Percentiles rank a stretch among this genome's conserved stretches.
Evolutionary conservation across 768 basidiomycete genomes (phyloP).

Genomic region (Suillus brevipes): DNA sequence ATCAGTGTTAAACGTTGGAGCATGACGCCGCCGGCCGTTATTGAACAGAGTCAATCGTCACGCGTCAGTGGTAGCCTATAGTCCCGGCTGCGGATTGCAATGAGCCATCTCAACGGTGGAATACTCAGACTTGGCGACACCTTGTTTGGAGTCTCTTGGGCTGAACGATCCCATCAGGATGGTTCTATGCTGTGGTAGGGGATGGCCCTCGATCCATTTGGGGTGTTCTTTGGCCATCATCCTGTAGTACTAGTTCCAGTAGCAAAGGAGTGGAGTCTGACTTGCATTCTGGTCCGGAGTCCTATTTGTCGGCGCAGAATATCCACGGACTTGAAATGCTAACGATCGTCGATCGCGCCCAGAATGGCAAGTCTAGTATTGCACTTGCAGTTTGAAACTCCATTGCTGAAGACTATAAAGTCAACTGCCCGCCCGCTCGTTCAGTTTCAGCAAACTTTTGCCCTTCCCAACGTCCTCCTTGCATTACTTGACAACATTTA

Average conservation of each 20-base stretch:
- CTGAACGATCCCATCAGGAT: not conserved
- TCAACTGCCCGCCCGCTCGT: not conserved
- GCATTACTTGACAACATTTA: not conserved
- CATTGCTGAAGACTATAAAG: not conserved
- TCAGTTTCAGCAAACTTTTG: not conserved
- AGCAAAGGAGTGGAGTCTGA: not conserved
- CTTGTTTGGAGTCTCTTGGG: not conserved
- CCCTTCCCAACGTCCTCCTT: not conserved
- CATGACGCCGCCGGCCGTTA: not conserved
- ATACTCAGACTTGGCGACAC: not conserved
- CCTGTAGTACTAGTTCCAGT: not conserved
- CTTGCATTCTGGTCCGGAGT: not conserved
- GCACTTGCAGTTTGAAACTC: not conserved
- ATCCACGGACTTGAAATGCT: not conserved
- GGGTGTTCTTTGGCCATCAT: not conserved
- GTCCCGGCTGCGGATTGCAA: not conserved
- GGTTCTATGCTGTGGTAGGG: not conserved
- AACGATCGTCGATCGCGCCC: not conserved
- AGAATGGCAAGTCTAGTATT: slow-evolving; percentile 1
- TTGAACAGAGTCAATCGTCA: not conserved
- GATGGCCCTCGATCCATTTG: not conserved
- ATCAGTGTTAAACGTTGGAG: not conserved
- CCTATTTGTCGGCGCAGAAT: not conserved
- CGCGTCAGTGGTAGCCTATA: no score
- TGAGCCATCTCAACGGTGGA: not conserved